These are phyloP conservation scores for Trapa bicornis DNA, from an alignment of 345 rosid genomes.

Conservation along the genomic window DNA sequence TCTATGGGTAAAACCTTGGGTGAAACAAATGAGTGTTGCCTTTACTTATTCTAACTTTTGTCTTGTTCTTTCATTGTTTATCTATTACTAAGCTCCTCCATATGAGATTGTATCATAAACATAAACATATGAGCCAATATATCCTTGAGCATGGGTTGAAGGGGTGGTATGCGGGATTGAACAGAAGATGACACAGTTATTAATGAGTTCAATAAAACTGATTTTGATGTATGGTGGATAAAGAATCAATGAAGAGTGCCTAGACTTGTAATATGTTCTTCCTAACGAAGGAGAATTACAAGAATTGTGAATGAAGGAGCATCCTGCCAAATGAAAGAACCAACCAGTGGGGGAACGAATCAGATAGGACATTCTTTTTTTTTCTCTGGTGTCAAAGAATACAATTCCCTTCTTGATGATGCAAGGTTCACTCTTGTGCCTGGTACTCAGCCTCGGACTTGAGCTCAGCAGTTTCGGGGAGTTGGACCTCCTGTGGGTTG, in stretches of 20 bases:
- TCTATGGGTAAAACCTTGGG: too few relatives aligned
- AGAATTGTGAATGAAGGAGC: neutral
- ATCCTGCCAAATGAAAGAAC: neutral
- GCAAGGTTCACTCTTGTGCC: constrained; percentile 4
- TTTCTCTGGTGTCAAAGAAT: neutral
- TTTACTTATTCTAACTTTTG: too few relatives aligned
- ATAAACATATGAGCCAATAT: too few relatives aligned
- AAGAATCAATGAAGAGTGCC: neutral
- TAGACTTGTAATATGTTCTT: neutral
- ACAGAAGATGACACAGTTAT: too few relatives aligned
- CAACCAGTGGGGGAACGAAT: neutral
- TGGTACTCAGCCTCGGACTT: constrained; percentile 4
- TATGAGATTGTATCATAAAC: too few relatives aligned
- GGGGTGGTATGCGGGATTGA: too few relatives aligned
- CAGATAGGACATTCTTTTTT: neutral
- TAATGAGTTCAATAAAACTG: too few relatives aligned
- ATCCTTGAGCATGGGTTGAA: too few relatives aligned
- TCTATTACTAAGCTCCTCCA: too few relatives aligned
- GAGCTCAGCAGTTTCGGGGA: constrained; percentile 26
- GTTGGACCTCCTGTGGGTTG: constrained; percentile 24
- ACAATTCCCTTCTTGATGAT: neutral
- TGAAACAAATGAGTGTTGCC: too few relatives aligned
- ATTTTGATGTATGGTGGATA: neutral
- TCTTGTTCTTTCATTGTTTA: too few relatives aligned
- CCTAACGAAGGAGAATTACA: neutral